Base-by-base conservation (phyloP, 352 stramenopile genomes). In the Plasmopara muralis region DNA sequence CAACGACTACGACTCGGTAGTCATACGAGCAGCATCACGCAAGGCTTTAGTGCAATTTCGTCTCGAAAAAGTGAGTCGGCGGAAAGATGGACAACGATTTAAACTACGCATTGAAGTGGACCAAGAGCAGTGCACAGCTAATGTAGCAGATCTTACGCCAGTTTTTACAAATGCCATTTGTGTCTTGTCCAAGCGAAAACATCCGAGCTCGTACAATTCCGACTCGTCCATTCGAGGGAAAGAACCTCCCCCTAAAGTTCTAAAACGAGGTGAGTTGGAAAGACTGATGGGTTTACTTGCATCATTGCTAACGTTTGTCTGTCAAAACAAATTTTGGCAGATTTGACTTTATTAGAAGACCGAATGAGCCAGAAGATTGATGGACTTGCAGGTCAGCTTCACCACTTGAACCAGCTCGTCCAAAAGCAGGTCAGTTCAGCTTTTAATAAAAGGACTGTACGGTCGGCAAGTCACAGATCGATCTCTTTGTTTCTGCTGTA, bases 101-200 rank as follows among this genome's bases (percentile, higher is more conserved):
- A 89, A 89, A 50, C 64, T 93, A 28, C 80, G 78, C 2, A 86
- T 93, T 47, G 83, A 91, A 55, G 78, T 88, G 25, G 79, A 93
- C 64, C 70, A 87, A 60, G 81, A 91, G 47, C 80, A 91, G 46
- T 90, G 78, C 63, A 89, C 77, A 0, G 81, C 77, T 15, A 88
- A 93, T 53, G 72, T 89, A 8, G 71, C 73, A 10, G 83, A 89
- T 37, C 62, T 93, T 9, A 82, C 74, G 20, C 77, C 77, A 8
- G 81, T 92, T 45, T 90, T 91, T 55, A 93, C 83, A 35, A 91
- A 87, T 56, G 75, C 83, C 7, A 93, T 93, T 47, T 93, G 81
- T 54, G 83, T 93, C 10, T 56, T 93, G 12, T 93, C 83, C 9
- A 93, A 93, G 64, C 74, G 83, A 44, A 93, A 93, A 57, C 75